Evolutionary conservation across 441 rosid genomes (phyloP).

Genomic region (Corymbia citriodora): DNA sequence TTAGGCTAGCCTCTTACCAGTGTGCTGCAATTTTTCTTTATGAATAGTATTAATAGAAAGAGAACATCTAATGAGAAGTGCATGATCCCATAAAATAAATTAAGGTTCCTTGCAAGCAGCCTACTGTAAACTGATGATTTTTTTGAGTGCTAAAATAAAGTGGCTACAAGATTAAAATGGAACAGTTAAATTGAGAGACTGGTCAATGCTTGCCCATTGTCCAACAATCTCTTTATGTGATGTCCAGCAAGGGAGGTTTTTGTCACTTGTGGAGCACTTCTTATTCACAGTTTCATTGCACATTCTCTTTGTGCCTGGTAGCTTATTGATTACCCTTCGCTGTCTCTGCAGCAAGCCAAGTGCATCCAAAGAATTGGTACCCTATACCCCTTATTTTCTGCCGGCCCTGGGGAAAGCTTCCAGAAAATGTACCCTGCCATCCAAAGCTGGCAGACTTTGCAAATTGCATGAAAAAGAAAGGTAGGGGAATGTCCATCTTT

Average conservation of each 20-base stretch:
- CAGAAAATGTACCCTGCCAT: constrained; percentile 98
- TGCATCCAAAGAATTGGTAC: constrained; percentile 99
- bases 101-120: not conserved
- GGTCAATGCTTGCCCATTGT: not conserved
- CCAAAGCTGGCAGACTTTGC: constrained; percentile 99
- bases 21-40: not conserved
- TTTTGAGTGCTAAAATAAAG: not conserved
- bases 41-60: not conserved
- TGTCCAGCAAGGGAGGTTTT: not conserved
- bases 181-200: not conserved
- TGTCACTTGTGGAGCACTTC: not conserved
- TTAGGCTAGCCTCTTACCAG: not conserved
- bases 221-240: not conserved
- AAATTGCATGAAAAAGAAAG: constrained; percentile 99
- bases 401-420: constrained; percentile 99
- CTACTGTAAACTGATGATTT: not conserved
- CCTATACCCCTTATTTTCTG: constrained; percentile 97
- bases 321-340: not conserved
- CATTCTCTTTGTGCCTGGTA: not conserved
- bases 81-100: not conserved
- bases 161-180: not conserved
- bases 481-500: constrained; percentile 98
- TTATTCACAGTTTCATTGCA: not conserved
- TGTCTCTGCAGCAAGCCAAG: constrained; percentile 81
- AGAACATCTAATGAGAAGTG: not conserved